Conservation (phyloP, 306 rosid species). For the Delonix regia region DNA sequence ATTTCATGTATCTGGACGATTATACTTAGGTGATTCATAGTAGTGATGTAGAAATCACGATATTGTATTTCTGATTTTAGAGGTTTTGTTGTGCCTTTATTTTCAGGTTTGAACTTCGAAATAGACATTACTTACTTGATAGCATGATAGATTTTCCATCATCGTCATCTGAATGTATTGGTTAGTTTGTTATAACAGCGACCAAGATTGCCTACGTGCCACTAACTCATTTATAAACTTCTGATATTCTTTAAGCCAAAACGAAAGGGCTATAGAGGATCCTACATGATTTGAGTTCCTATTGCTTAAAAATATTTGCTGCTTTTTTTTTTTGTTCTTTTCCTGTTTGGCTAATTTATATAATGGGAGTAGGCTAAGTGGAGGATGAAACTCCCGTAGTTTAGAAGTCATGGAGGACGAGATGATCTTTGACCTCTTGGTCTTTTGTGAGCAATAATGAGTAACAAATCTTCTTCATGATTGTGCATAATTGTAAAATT, state of each 20-base stretch:
- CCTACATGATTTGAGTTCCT: background rate
- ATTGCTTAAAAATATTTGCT: background rate
- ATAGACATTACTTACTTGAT: slow-evolving; percentile 6
- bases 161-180: slow-evolving; percentile 21
- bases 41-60: slow-evolving; percentile 26
- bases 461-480: background rate
- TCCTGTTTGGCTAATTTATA: background rate
- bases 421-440: background rate
- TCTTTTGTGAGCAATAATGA: background rate
- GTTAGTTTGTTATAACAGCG: slow-evolving; percentile 3
- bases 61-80: slow-evolving; percentile 31
- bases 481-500: background rate
- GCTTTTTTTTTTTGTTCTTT: background rate
- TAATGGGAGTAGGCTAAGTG: background rate
- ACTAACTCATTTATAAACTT: background rate
- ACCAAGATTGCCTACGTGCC: background rate
- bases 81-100: slow-evolving; percentile 25
- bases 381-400: background rate
- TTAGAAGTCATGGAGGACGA: background rate
- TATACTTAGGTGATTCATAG: slow-evolving; percentile 31
- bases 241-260: background rate
- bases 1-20: slow-evolving; percentile 31
- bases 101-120: slow-evolving; percentile 6
- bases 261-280: background rate
- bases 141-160: slow-evolving; percentile 16